Conservation (phyloP, 805 yeast species). For the Nakazawaea pomicola region DNA sequence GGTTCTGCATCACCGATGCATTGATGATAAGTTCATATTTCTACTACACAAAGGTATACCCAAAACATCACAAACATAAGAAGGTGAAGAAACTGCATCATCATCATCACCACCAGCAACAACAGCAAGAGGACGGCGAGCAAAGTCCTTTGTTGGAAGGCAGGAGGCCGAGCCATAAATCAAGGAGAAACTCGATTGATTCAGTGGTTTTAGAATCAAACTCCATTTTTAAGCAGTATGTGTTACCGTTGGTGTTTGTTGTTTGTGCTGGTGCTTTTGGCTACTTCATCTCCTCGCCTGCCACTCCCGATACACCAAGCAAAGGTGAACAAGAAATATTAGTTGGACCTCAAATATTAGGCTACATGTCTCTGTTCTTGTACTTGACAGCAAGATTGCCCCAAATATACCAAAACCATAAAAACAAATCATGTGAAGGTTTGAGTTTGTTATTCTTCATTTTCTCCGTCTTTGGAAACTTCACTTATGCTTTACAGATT, state of each 20-base stretch:
- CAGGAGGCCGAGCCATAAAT: constrained; percentile 30
- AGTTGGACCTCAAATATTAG: constrained; percentile 61
- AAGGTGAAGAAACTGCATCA: constrained; percentile 14
- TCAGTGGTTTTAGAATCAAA: constrained; percentile 45
- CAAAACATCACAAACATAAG: constrained; percentile 26
- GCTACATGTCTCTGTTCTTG: constrained; percentile 63
- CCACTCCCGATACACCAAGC: constrained; percentile 17
- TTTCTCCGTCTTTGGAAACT: constrained; percentile 68
- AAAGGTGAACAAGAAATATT: constrained; percentile 21
- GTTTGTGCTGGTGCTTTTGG: constrained; percentile 59
- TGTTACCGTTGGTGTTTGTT: constrained; percentile 59
- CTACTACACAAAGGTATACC: constrained; percentile 48
- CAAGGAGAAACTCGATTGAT: constrained; percentile 44
- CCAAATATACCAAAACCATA: constrained; percentile 77
- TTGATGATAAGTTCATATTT: constrained; percentile 52
- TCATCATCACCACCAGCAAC: constrained; percentile 15
- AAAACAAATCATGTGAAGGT: constrained; percentile 77
- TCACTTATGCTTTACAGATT: constrained; percentile 73
- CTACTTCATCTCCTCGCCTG: constrained; percentile 41
- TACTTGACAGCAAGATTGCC: constrained; percentile 75
- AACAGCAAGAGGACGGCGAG: too few relatives aligned
- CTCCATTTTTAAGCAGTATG: constrained; percentile 42
- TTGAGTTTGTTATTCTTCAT: constrained; percentile 77
- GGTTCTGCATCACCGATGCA: constrained; percentile 73
- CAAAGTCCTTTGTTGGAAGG: constrained; percentile 29